Percentiles rank a stretch among this genome's conserved stretches.
Conservation (phyloP, 140 eudicot species). For the Flaveria floridana region DNA sequence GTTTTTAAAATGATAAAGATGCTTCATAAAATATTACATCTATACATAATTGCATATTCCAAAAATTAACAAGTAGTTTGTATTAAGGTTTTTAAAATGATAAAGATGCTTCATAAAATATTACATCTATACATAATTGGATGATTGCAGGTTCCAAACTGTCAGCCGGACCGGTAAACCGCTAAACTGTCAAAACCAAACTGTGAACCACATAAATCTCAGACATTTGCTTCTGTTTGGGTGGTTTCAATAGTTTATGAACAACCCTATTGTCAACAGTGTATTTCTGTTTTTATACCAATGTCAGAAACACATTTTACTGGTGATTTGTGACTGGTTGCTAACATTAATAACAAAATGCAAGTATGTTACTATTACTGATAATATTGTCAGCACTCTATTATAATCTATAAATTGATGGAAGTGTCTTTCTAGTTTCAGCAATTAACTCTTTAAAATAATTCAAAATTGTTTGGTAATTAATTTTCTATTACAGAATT, state of each 20-base stretch:
- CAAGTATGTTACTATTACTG: background rate
- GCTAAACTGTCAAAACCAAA: background rate
- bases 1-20: background rate
- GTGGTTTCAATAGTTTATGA: background rate
- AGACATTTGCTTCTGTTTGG: background rate
- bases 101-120: background rate
- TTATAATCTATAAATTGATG: background rate
- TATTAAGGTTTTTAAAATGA: background rate
- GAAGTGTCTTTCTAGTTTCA: background rate
- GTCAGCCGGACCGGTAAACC: background rate
- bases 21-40: background rate
- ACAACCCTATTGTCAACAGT: background rate
- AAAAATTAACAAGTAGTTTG: background rate
- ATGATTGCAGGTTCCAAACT: background rate
- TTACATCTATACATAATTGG: too few species aligned
- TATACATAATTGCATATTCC: background rate
- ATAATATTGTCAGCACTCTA: background rate
- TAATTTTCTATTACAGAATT: constrained; percentile 49
- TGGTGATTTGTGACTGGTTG: background rate
- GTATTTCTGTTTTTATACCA: background rate
- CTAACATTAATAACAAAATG: background rate
- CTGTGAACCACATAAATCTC: background rate
- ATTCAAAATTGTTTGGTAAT: background rate
- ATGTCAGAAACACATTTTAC: background rate
- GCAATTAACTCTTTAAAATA: background rate